Base-by-base conservation (phyloP, 495 filamentous ascomycete genomes). In the Penicillium odoratum region DNA sequence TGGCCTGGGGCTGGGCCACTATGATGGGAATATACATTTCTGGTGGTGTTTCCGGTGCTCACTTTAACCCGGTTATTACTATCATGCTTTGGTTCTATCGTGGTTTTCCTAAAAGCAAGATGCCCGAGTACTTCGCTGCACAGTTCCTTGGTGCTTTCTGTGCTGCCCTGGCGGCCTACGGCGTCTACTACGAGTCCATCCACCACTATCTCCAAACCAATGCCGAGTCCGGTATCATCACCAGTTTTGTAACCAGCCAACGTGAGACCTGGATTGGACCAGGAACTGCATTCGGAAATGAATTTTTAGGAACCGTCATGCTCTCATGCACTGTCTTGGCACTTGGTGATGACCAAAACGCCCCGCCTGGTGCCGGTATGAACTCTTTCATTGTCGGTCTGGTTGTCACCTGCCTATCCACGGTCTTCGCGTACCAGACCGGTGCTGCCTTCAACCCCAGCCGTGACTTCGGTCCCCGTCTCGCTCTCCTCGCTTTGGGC, bases 21-120 rank as follows among this genome's bases (percentile, higher is more conserved):
- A 85, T 85, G 82, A 75, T 83, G 44, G 82, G 72, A 9, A 83
- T 84, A 46, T 83, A 83, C 54, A 75, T 86, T 25, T 78, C 70
- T 28, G 79, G 80, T 70, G 80, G 79, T 57, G 71, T 82, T n/a
- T 83, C 80, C 1, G 80, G 80, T 53, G 80, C 79, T 3, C 80
- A 84, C 55, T 68, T 84, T 40, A 84, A 83, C 57, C 81, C 80
- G 0, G 67, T 68, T 21, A 72, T 83, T 26, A 83, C 80, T 8
- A 64, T 76, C 18, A 72, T 75, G 51, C 61, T 84, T 9, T 80
- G 72, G 64, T 69, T 83, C 56, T 84, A 75, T 57, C 79, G 80
- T 40, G 79, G 78, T 3, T 84, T 83, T 40, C 79, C 79, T 5
- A 73, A 73, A 55, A 57, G 67, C 11, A 71, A 74, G 43, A 76